phyloP scores from a whole-genome alignment of 202 grass and related monocot species.

The Setaria viridis region DNA sequence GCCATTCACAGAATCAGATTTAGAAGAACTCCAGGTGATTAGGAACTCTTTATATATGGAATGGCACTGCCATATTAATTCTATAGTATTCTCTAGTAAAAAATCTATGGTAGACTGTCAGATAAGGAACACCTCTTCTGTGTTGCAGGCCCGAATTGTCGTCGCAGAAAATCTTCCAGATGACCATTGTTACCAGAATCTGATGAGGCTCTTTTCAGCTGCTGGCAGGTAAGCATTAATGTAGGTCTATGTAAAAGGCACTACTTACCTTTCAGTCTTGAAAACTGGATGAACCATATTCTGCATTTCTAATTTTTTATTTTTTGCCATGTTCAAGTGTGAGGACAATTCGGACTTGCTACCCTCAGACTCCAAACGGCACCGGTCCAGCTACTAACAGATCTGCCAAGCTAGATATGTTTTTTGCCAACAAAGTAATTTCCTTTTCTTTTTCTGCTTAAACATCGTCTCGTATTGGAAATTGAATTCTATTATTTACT shows the following conservation, averaged over 20 bases:
- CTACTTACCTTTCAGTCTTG: constrained; percentile 3
- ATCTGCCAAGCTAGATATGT: constrained; percentile 96
- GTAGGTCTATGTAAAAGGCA: constrained; percentile 27
- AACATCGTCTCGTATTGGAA: neutral
- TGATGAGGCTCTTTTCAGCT: constrained; percentile 96
- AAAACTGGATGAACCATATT: constrained; percentile 17
- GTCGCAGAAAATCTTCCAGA: constrained; percentile 98
- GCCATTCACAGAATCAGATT: constrained; percentile 86
- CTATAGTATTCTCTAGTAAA: constrained; percentile 24
- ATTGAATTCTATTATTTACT: constrained; percentile 15
- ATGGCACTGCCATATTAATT: constrained; percentile 14
- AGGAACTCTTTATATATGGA: constrained; percentile 17
- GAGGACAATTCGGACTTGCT: constrained; percentile 96
- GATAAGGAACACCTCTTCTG: constrained; percentile 28
- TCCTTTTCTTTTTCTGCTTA: constrained; percentile 1
- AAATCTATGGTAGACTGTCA: constrained; percentile 33
- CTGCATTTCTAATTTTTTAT: constrained; percentile 30
- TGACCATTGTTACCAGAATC: constrained; percentile 98
- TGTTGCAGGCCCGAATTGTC: constrained; percentile 85
- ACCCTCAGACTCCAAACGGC: constrained; percentile 89
- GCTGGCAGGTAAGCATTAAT: constrained; percentile 79
- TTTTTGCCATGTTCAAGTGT: constrained; percentile 65
- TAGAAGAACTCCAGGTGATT: constrained; percentile 92
- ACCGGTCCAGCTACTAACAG: constrained; percentile 80
- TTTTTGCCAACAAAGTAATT: constrained; percentile 96